phyloP scores from a whole-genome alignment of 2,329 filamentous ascomycete genomes.

The Microsporum canis region DNA sequence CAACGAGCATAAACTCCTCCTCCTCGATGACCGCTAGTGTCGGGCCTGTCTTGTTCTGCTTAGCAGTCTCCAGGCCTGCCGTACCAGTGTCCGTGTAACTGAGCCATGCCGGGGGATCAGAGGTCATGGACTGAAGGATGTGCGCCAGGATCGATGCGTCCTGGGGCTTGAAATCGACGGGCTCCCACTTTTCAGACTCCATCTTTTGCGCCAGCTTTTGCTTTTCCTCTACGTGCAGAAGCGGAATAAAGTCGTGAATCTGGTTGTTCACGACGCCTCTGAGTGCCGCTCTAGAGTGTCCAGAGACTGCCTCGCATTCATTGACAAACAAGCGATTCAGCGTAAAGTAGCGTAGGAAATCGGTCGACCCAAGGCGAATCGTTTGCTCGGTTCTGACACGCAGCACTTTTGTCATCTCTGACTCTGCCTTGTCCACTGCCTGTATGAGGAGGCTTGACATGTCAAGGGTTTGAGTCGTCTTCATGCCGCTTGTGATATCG shows the following conservation, averaged over 20 bases:
- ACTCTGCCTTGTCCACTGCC: constrained; percentile 66
- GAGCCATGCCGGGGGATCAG: constrained; percentile 57
- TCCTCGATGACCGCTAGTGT: constrained; percentile 38
- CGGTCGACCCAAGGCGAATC: constrained; percentile 52
- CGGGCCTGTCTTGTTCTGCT: constrained; percentile 21
- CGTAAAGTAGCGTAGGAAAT: constrained; percentile 71
- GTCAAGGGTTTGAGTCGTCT: constrained; percentile 56
- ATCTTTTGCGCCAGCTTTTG: constrained; percentile 64
- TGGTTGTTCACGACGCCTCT: constrained; percentile 73
- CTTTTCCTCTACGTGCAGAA: constrained; percentile 59
- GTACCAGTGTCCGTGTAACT: constrained; percentile 31
- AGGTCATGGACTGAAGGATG: constrained; percentile 59
- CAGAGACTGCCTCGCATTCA: constrained; percentile 75
- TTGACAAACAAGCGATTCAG: constrained; percentile 74
- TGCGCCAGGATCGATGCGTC: constrained; percentile 50
- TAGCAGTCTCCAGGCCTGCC: constrained; percentile 17
- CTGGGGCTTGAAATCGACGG: constrained; percentile 59
- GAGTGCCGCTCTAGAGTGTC: constrained; percentile 60
- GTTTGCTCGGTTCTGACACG: constrained; percentile 67
- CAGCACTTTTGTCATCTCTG: constrained; percentile 57
- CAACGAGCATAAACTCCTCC: constrained; percentile 38
- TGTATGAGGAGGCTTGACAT: constrained; percentile 67
- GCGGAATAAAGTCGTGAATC: constrained; percentile 67
- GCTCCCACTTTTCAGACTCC: constrained; percentile 70
- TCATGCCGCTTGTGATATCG: constrained; percentile 65